Conservation (phyloP, 208 protist species). For the Giardia muris region DNA sequence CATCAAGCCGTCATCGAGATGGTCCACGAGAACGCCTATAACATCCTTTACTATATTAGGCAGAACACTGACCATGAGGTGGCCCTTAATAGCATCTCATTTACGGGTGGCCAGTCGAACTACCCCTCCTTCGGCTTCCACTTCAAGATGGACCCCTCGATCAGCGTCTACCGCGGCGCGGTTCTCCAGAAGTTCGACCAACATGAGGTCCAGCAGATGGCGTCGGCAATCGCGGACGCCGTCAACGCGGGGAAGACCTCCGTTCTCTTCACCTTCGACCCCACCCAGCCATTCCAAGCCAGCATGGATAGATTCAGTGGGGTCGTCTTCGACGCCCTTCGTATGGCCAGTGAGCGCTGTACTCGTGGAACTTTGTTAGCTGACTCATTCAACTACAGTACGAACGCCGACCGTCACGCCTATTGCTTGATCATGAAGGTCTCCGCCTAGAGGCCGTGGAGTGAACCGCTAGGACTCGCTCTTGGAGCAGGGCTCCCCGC, state of each 20-base stretch:
- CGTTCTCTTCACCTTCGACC: neutral
- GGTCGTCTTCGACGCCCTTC: neutral
- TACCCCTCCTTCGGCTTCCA: neutral
- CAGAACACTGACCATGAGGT: neutral
- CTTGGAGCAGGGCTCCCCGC: too few species aligned
- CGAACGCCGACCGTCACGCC: neutral
- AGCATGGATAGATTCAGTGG: neutral
- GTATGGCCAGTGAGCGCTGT: neutral
- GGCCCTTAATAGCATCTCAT: neutral
- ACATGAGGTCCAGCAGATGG: neutral
- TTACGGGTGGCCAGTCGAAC: neutral
- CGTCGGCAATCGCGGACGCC: neutral
- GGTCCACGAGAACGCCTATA: neutral
- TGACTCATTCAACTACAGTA: neutral
- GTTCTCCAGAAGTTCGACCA: neutral
- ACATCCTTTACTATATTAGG: slow-evolving; percentile 2
- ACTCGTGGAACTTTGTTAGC: neutral
- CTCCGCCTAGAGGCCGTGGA: neutral
- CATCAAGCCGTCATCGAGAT: neutral
- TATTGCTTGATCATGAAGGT: neutral
- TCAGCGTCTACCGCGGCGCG: neutral
- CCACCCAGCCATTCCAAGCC: neutral
- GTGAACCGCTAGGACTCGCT: too few species aligned
- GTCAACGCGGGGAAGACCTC: neutral
- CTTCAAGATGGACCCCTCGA: neutral